Evolutionary conservation across 352 stramenopile species (phyloP).

Genomic region (Pythium aristosporum): DNA sequence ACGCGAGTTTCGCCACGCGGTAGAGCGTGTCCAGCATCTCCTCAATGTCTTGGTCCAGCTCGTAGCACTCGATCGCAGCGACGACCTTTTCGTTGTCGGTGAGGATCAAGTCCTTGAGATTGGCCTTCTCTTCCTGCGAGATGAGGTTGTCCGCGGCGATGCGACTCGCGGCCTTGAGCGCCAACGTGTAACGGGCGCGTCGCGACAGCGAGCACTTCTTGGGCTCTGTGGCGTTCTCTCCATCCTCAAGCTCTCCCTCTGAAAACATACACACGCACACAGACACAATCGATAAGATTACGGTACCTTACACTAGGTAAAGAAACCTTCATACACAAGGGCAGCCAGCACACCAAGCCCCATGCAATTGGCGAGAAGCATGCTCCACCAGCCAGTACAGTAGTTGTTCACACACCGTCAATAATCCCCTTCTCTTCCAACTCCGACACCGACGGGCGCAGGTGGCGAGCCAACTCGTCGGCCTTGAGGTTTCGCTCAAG

Average conservation of each 20-base stretch:
- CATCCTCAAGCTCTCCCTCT: conserved; percentile 67
- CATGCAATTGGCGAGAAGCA: neutral
- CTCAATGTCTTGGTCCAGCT: conserved; percentile 79
- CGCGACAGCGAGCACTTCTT: conserved; percentile 56
- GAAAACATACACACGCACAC: conserved; percentile 13
- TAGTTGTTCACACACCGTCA: conserved; percentile 34
- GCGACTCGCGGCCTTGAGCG: conserved; percentile 71
- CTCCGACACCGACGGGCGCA: conserved; percentile 68
- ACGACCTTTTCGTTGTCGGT: conserved; percentile 76
- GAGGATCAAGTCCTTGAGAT: conserved; percentile 83
- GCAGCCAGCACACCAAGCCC: neutral
- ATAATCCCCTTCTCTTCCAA: conserved; percentile 80
- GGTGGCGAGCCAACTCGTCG: conserved; percentile 62
- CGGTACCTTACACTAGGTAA: conserved; percentile 2
- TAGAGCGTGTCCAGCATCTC: conserved; percentile 86
- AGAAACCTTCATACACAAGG: neutral
- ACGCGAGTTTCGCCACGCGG: conserved; percentile 62
- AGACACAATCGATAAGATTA: conserved; percentile 8
- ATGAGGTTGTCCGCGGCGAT: conserved; percentile 85
- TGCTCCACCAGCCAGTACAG: neutral
- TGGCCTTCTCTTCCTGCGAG: conserved; percentile 67
- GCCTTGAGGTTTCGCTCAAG: conserved; percentile 72
- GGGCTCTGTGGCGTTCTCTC: conserved; percentile 27
- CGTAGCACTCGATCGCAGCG: conserved; percentile 78
- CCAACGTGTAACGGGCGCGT: conserved; percentile 74